Conservation (phyloP, 495 filamentous ascomycete species). For the Friedmanniomyces endolithicus region DNA sequence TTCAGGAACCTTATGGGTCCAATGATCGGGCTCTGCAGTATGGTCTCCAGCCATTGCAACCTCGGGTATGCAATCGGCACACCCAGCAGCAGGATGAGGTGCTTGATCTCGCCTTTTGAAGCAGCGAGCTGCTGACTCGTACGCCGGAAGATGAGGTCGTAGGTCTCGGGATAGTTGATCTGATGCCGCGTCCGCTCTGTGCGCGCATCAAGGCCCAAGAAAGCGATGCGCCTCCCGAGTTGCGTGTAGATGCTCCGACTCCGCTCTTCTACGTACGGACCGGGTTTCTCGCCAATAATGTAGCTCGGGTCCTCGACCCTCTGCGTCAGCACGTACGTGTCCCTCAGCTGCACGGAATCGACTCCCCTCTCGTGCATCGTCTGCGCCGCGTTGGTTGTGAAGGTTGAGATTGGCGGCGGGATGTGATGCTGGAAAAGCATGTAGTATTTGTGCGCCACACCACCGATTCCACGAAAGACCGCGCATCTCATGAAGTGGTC, state of each 20-base stretch:
- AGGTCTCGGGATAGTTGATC: constrained; percentile 84
- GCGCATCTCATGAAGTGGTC: constrained; percentile 87
- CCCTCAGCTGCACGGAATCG: constrained; percentile 56
- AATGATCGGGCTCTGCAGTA: constrained; percentile 71
- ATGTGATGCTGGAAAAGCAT: constrained; percentile 90
- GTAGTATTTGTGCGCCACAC: constrained; percentile 54
- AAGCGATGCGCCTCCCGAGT: constrained; percentile 73
- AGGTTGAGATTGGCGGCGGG: constrained; percentile 68
- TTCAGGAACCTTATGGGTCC: constrained; percentile 79
- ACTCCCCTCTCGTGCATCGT: constrained; percentile 33
- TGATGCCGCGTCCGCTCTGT: constrained; percentile 86
- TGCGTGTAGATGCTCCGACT: constrained; percentile 71
- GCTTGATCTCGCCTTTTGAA: constrained; percentile 50
- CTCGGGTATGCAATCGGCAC: constrained; percentile 93
- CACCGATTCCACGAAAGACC: constrained; percentile 84
- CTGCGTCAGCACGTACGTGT: constrained; percentile 54
- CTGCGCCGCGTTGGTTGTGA: constrained; percentile 55
- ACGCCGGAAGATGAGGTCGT: constrained; percentile 65
- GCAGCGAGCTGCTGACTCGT: constrained; percentile 51
- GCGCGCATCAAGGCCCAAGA: constrained; percentile 78
- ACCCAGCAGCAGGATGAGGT: constrained; percentile 74
- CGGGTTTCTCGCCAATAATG: constrained; percentile 63
- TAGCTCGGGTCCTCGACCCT: constrained; percentile 56
- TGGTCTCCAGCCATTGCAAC: constrained; percentile 83
- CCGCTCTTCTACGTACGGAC: constrained; percentile 66